Evolutionary conservation across 2,329 filamentous ascomycete genomes (phyloP), one percentile per base, ranked within the genome.

Genomic region (Fusarium irregulare): DNA sequence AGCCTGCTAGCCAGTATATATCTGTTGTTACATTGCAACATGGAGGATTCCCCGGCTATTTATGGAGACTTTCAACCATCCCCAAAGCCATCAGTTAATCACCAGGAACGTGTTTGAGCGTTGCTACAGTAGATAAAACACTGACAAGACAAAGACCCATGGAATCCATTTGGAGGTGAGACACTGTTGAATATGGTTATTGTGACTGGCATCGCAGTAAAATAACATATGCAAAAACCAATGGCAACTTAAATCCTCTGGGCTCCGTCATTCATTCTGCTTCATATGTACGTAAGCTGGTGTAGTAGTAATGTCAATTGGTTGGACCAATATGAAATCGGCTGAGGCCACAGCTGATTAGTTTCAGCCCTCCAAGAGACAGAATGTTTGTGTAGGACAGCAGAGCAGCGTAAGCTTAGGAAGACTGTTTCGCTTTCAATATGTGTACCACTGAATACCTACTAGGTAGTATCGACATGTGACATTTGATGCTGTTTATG

Each of bases 371-470:
- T 5, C 23, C 23, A 51, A 18, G 12, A 41, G 37, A 41, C 18
- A 42, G 27, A 27, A 51, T 20, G 49, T 41, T 51, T 51, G 32
- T 41, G 49, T 51, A 51, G 49, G 49, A 51, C 23, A 20, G 10
- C 34, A 27, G 32, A 41, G 23, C n/a, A 27, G 48, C 32, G 32
- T 37, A 37, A 20, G 48, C 48, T 23, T 37, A 32, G 16, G 23
- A n/a, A 37, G 34, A 12, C 18, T n/a, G 34, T 37, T 37, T 37
- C 34, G 34, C 48, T 50, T 37, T 23, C 23, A 25, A 41, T 23
- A 51, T 41, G 23, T 16, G 7, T 89, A 89, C 71, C 34, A 37
- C 16, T 37, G 16, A 34, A 18, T 34, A 34, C 21, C 21, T 21
- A 21, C 32, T 34, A 37, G 16, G 34, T 37, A 37, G 34, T 12